Conservation (phyloP, 176 grass and related monocot genomes). For the Alopecurus myosuroides region DNA sequence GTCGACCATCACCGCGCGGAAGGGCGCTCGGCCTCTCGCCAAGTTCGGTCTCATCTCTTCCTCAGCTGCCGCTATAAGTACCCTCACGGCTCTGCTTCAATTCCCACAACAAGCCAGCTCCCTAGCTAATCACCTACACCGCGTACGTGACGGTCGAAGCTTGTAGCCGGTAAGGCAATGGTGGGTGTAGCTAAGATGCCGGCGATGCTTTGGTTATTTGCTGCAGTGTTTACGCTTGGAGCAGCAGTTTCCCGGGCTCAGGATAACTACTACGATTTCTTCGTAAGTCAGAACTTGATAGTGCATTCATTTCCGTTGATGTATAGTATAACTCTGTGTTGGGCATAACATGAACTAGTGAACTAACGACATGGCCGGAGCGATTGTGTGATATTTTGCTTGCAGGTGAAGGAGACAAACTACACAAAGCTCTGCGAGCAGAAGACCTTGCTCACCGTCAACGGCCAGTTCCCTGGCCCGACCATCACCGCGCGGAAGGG, state of each 20-base stretch:
- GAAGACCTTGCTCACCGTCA: neutral
- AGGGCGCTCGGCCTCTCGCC: too few species aligned
- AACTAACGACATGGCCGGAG: too few species aligned
- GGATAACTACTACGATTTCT: neutral
- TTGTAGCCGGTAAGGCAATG: neutral
- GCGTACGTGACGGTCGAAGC: too few species aligned
- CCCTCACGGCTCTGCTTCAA: too few species aligned
- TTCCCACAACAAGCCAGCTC: too few species aligned
- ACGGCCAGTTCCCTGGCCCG: neutral
- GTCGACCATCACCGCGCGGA: too few species aligned
- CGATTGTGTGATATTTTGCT: too few species aligned
- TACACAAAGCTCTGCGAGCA: neutral
- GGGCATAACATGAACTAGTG: too few species aligned
- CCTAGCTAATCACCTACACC: too few species aligned
- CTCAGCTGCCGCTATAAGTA: too few species aligned
- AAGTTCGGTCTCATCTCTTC: too few species aligned
- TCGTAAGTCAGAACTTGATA: too few species aligned
- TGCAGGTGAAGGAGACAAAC: neutral
- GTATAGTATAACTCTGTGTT: neutral
- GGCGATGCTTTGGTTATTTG: neutral
- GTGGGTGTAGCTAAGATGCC: neutral
- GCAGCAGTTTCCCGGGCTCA: neutral
- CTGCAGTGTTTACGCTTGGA: neutral
- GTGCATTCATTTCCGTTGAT: neutral
- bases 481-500: neutral